phyloP scores from a whole-genome alignment of 1,139 yeast genomes.

The Scheffersomyces quercinus region DNA sequence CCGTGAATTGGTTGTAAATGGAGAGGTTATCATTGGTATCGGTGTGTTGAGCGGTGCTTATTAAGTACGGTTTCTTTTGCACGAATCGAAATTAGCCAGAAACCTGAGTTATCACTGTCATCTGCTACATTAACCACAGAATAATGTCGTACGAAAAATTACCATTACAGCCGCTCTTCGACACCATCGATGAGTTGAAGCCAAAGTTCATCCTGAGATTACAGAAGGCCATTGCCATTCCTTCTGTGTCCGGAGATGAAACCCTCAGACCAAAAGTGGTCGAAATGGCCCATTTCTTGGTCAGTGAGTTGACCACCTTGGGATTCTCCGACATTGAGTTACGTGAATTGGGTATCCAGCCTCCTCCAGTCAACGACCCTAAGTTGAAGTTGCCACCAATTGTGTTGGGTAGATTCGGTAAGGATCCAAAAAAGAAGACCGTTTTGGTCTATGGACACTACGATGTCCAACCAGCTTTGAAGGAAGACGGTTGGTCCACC shows the following conservation, averaged over 20 bases:
- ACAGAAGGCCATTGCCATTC: slow-evolving; percentile 82
- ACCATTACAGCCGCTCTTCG: slow-evolving; percentile 49
- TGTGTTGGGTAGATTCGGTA: slow-evolving; percentile 83
- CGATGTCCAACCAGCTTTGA: slow-evolving; percentile 94
- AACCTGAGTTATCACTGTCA: neutral
- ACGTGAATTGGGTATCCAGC: slow-evolving; percentile 84
- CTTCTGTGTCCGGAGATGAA: slow-evolving; percentile 93
- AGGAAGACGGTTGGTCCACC: slow-evolving; percentile 93
- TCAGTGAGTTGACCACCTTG: slow-evolving; percentile 61
- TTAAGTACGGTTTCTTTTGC: neutral
- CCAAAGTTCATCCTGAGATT: slow-evolving; percentile 70
- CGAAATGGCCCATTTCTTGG: slow-evolving; percentile 81
- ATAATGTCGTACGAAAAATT: slow-evolving; percentile 39
- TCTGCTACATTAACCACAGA: neutral
- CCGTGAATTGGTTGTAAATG: neutral
- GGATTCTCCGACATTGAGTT: slow-evolving; percentile 84
- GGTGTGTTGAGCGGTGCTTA: neutral
- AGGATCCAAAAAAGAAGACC: slow-evolving; percentile 77
- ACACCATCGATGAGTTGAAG: slow-evolving; percentile 67
- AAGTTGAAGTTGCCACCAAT: slow-evolving; percentile 85
- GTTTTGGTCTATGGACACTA: slow-evolving; percentile 94
- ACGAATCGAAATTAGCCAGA: neutral
- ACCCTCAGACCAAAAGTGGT: slow-evolving; percentile 82
- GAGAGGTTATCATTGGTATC: no score
- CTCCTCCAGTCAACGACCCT: slow-evolving; percentile 72